Base-by-base conservation (phyloP, 2,329 filamentous ascomycete genomes). In the Colletotrichum sp. region DNA sequence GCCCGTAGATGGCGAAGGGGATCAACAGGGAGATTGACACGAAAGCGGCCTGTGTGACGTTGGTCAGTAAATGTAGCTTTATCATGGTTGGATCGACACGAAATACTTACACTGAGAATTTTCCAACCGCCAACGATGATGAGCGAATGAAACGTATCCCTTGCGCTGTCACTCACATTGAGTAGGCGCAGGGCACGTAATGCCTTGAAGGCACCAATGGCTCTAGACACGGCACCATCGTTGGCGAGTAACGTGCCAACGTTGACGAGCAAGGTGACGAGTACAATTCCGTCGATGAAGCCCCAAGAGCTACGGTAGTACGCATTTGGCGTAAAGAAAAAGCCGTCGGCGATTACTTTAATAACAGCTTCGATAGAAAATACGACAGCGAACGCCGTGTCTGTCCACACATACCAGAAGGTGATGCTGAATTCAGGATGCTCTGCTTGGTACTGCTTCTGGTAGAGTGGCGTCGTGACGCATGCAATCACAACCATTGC, bases 401-500 rank as follows among this genome's bases (percentile, higher is more conserved):
- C 97, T 15, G 95, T 95, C 91, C 95, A 98, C 8, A 97, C 94
- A 82, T 98, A 98, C 97, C 97, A 99, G 81, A 96, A 97, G 74
- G 88, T 89, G 61, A 91, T 87, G 74, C 88, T 92, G 81, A 92
- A 92, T 1, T 84, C 81, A 74, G 89, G 84, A 58, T 92, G 89
- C 8, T 84, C 87, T 69, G 91, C 83, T 80, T 96, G 96, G 81
- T 98, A 97, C 79, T 96, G 90, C 82, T 94, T 95, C 82, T 99
- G 97, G 82, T 97, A 99, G 18, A 99, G 87, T 1, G 97, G 97
- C 2, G 97, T 99, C 2, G 96, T 98, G 66, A 98, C 89, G 81
- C 96, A 99, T 34, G 97, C 97, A 67, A 99, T 90, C 60, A 98
- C 86, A n/a, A 99, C 97, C 97, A 99, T 99, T 66, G 95, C 95